A percentile compares a stretch with the other conserved stretches of the same genome.
Conservation (phyloP, 2,329 filamentous ascomycete genomes). For the Ceratocystis huliohia region DNA sequence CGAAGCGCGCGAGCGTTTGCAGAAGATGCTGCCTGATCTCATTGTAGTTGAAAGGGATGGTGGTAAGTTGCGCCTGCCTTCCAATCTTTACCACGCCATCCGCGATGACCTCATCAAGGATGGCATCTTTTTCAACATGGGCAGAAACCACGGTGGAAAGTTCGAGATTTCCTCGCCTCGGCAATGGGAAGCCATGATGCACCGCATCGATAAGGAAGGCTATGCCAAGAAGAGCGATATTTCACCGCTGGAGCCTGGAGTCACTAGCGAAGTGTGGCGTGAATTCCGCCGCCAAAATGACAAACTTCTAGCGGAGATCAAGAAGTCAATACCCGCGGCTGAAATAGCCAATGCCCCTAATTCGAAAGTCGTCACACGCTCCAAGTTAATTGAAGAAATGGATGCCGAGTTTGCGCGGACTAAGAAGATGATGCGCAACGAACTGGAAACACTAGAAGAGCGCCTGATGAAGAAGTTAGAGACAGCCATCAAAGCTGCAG, state of each 20-base stretch:
- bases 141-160: constrained; percentile 29
- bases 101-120: constrained; percentile 41
- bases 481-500: constrained; percentile 17
- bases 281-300: constrained; percentile 26
- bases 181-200: constrained; percentile 36
- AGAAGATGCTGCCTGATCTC: constrained; percentile 41
- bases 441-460: constrained; percentile 30
- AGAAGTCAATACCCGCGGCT: constrained; percentile 24
- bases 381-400: constrained; percentile 38
- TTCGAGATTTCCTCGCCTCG: constrained; percentile 33
- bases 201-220: constrained; percentile 31
- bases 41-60: constrained; percentile 42
- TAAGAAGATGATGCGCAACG: constrained; percentile 31
- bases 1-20: constrained; percentile 33
- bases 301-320: constrained; percentile 28
- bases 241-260: constrained; percentile 1
- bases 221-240: constrained; percentile 17
- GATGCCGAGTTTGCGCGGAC: constrained; percentile 31
- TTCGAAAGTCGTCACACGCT: constrained; percentile 33
- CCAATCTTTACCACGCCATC: constrained; percentile 55
- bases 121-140: constrained; percentile 35
- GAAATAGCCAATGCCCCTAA: constrained; percentile 19
- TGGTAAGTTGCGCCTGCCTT: constrained; percentile 39
- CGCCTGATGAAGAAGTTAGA: constrained; percentile 28
- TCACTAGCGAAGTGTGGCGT: constrained; percentile 29